Percentiles rank a stretch among this genome's conserved stretches.
phyloP scores from a whole-genome alignment of 2,329 filamentous ascomycete species.

The Fusarium luffae region DNA sequence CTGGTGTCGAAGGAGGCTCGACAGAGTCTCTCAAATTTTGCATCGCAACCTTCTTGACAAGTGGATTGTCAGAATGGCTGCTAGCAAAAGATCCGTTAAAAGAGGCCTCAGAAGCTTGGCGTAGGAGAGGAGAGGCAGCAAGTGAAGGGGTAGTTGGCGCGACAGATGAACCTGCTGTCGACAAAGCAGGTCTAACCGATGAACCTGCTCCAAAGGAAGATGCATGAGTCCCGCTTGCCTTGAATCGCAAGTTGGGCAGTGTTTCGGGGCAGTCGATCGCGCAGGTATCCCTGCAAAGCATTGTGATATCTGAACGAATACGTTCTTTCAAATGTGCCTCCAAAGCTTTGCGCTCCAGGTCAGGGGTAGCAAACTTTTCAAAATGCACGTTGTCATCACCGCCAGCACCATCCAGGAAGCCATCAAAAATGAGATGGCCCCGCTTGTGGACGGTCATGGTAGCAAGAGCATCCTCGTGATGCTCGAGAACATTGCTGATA shows the following conservation, averaged over 20 bases:
- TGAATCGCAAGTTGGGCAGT: constrained; percentile 45
- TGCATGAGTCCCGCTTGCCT: constrained; percentile 33
- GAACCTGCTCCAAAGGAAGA: constrained; percentile 21
- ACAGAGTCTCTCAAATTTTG: constrained; percentile 36
- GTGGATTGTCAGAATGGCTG: constrained; percentile 39
- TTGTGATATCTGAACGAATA: constrained; percentile 60
- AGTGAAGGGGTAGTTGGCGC: constrained; percentile 28
- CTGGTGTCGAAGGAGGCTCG: constrained; percentile 33
- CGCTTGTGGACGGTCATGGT: constrained; percentile 63
- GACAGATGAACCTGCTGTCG: constrained; percentile 19
- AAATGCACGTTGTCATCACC: constrained; percentile 46
- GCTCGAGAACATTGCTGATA: constrained; percentile 60
- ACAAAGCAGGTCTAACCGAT: constrained; percentile 17
- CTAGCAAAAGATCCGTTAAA: constrained; percentile 38
- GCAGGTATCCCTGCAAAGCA: constrained; percentile 64
- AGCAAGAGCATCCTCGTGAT: constrained; percentile 57
- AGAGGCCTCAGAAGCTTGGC: constrained; percentile 36
- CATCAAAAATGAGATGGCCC: constrained; percentile 59
- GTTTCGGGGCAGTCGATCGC: constrained; percentile 51
- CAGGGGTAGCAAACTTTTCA: constrained; percentile 48
- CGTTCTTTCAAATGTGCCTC: constrained; percentile 57
- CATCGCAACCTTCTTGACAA: constrained; percentile 40
- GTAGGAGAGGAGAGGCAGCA: constrained; percentile 24
- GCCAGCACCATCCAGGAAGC: constrained; percentile 49
- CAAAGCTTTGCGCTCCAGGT: constrained; percentile 53